Percentiles rank a stretch among this genome's conserved stretches.
Evolutionary conservation across 169 alveolate genomes (phyloP).

Genomic region (Toxoplasma gondii): DNA sequence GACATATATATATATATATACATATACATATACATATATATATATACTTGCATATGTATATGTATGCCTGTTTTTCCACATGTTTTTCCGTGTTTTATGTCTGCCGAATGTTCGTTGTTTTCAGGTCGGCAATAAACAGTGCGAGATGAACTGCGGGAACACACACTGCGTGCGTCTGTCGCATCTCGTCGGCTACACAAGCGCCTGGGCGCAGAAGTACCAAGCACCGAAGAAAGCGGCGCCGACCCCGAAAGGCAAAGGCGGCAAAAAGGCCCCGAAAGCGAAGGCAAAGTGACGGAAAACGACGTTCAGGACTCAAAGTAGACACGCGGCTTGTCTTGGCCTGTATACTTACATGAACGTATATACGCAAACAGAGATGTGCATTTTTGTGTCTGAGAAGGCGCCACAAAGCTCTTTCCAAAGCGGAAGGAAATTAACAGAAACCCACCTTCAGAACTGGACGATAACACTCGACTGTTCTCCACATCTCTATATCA

Average conservation of each 20-base stretch:
- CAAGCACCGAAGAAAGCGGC: slow-evolving; percentile 3
- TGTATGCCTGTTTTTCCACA: too few relatives aligned
- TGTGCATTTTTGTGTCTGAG: too few relatives aligned
- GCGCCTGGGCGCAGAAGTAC: slow-evolving; percentile 52
- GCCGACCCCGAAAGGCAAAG: neutral
- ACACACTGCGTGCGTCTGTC: slow-evolving; percentile 57
- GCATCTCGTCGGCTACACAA: slow-evolving; percentile 56
- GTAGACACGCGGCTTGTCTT: too few relatives aligned
- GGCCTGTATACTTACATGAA: neutral
- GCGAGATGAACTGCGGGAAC: slow-evolving; percentile 64
- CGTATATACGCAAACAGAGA: neutral
- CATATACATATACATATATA: neutral
- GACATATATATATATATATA: neutral
- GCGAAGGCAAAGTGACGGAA: slow-evolving; percentile 8
- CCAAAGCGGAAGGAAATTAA: too few relatives aligned
- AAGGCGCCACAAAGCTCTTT: too few relatives aligned
- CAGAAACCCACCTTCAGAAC: too few relatives aligned
- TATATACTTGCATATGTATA: too few relatives aligned
- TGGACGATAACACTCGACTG: too few relatives aligned
- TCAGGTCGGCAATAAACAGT: slow-evolving; percentile 39
- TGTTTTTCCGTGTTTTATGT: too few relatives aligned
- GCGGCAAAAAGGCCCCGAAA: slow-evolving; percentile 1
- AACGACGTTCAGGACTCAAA: neutral
- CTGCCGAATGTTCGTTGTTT: neutral
- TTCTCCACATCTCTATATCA: too few relatives aligned